Conservation (phyloP, 2,329 filamentous ascomycete genomes). For the Colletotrichum magnum region DNA sequence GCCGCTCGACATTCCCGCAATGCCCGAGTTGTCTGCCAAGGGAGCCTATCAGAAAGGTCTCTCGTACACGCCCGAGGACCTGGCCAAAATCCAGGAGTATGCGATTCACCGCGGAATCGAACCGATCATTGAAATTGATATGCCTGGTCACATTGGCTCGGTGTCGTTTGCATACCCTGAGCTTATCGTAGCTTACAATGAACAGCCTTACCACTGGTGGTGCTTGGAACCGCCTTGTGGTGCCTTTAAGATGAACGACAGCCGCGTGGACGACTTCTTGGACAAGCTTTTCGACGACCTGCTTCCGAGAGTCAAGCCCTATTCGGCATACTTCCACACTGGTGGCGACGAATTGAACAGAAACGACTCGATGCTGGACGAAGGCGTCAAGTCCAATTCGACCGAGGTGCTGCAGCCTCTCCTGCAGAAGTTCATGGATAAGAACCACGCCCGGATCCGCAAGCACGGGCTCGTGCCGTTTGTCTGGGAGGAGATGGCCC, state of each 20-base stretch:
- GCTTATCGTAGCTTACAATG: conserved; percentile 75
- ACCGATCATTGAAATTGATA: conserved; percentile 83
- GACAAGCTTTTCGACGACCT: conserved; percentile 82
- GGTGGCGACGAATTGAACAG: conserved; percentile 90
- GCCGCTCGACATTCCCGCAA: conserved; percentile 83
- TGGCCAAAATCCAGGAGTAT: conserved; percentile 78
- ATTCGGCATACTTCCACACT: conserved; percentile 84
- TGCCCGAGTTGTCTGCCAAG: conserved; percentile 79
- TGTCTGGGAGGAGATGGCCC: conserved; percentile 90
- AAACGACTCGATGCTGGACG: conserved; percentile 81
- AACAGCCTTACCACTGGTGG: conserved; percentile 70
- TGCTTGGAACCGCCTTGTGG: conserved; percentile 76
- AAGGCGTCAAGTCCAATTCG: conserved; percentile 77
- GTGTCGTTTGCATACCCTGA: conserved; percentile 78
- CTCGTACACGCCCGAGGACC: conserved; percentile 76
- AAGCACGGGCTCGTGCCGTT: conserved; percentile 77
- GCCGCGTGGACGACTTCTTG: conserved; percentile 79
- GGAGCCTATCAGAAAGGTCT: conserved; percentile 80
- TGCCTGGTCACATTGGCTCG: conserved; percentile 82
- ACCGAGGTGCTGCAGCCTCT: conserved; percentile 77
- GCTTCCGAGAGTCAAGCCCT: conserved; percentile 78
- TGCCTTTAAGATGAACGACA: conserved; percentile 82
- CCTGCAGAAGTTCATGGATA: conserved; percentile 82
- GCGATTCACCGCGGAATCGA: conserved; percentile 78
- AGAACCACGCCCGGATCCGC: conserved; percentile 76